Conservation (phyloP, 2,329 filamentous ascomycete species). For the Colletotrichum phormii region DNA sequence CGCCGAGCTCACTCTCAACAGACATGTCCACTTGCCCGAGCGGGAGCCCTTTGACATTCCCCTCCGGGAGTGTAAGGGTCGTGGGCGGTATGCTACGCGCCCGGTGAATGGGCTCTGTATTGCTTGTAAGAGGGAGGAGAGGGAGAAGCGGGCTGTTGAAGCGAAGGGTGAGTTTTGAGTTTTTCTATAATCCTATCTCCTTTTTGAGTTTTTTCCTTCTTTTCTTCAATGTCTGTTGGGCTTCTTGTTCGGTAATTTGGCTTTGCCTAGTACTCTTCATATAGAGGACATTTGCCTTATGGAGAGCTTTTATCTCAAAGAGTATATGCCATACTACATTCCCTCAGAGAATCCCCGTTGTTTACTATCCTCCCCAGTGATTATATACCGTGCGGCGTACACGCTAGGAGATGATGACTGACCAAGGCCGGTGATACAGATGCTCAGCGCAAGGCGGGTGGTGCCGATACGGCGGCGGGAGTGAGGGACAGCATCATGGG, state of each 20-base stretch:
- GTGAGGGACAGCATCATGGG: conserved; percentile 31
- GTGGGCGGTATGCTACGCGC: conserved; percentile 36
- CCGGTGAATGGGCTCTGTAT: conserved; percentile 41
- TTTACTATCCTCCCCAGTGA: neutral
- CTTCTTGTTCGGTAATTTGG: too few relatives aligned
- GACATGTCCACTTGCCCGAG: conserved; percentile 29
- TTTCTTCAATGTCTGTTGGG: too few relatives aligned
- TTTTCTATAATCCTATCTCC: neutral
- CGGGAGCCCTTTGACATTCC: conserved; percentile 37
- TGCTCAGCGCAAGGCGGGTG: neutral
- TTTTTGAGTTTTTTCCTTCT: too few relatives aligned
- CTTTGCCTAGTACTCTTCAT: too few relatives aligned
- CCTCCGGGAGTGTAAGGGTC: conserved; percentile 37
- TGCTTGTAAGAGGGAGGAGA: conserved; percentile 33
- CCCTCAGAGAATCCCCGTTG: too few relatives aligned
- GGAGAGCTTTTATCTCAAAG: too few relatives aligned
- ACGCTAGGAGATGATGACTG: neutral
- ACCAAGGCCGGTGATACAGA: neutral
- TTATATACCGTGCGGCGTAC: neutral
- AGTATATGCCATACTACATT: too few relatives aligned
- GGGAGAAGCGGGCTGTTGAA: neutral
- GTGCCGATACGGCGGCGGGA: conserved; percentile 1
- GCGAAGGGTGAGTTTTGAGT: neutral
- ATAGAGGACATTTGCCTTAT: too few relatives aligned
- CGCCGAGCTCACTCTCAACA: conserved; percentile 34